A percentile compares a stretch with the other conserved stretches of the same genome.
Conservation (phyloP, 768 basidiomycete genomes). For the Baorangia bicolor region DNA sequence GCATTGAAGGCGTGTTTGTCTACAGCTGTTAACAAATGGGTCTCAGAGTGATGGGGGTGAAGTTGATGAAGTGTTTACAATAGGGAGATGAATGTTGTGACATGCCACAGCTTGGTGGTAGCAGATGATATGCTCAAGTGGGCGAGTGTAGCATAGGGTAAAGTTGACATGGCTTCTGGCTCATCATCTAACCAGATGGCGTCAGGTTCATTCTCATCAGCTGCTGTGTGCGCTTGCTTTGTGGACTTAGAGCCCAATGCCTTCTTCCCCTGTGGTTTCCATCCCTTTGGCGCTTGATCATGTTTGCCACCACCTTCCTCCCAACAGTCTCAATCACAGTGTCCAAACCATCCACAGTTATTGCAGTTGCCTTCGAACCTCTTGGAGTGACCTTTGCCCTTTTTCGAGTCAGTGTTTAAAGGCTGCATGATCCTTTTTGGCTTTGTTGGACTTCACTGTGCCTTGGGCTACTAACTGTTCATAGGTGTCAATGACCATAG, state of each 20-base stretch:
- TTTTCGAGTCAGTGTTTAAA: background rate
- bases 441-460: background rate
- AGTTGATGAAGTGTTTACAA: too few species aligned
- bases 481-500: background rate
- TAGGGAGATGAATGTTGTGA: too few species aligned
- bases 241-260: background rate
- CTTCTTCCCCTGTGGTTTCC: conserved; percentile 1
- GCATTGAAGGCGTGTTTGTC: background rate
- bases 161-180: too few species aligned
- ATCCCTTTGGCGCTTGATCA: background rate
- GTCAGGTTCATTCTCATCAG: background rate
- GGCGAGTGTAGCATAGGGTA: too few species aligned
- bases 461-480: background rate
- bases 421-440: background rate
- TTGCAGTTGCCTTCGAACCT: background rate
- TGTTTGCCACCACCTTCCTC: conserved; percentile 8
- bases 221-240: background rate
- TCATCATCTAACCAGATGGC: background rate
- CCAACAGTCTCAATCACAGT: conserved; percentile 4
- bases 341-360: conserved; percentile 6
- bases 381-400: background rate
- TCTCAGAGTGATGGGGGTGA: too few species aligned
- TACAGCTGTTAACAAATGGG: too few species aligned
- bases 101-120: too few species aligned
- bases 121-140: too few species aligned